A percentile compares a stretch with the other conserved stretches of the same genome.
Conservation (phyloP, 2,329 filamentous ascomycete species). For the Elsinoe fawcettii region DNA sequence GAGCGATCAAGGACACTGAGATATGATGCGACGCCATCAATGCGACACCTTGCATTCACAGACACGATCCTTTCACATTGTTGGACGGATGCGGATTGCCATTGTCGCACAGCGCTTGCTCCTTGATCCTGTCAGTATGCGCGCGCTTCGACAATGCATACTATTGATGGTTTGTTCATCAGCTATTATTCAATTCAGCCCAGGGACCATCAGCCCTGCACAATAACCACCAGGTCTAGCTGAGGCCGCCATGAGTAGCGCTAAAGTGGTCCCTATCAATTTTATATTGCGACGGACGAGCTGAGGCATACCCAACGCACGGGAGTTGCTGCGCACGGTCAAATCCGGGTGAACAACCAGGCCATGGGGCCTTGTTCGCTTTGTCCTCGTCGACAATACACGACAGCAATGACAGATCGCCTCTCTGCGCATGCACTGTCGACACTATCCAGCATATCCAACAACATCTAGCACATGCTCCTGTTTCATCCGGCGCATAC, state of each 20-base stretch:
- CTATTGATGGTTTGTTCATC: not conserved
- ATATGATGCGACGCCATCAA: not conserved
- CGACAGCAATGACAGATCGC: too few relatives aligned
- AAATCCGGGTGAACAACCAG: not conserved
- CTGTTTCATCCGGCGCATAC: not conserved
- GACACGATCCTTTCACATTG: not conserved
- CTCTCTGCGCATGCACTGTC: not conserved
- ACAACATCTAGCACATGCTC: not conserved
- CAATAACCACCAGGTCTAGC: not conserved
- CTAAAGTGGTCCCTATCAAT: not conserved
- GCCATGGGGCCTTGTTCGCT: not conserved
- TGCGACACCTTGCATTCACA: not conserved
- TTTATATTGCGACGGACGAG: not conserved
- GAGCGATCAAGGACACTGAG: not conserved
- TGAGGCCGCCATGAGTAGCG: not conserved
- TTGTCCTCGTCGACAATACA: not conserved
- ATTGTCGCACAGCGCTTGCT: not conserved
- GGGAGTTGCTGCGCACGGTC: not conserved
- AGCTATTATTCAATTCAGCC: not conserved
- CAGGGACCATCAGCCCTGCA: not conserved
- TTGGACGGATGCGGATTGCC: not conserved
- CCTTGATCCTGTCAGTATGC: not conserved
- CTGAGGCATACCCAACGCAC: not conserved
- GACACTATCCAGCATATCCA: too few relatives aligned
- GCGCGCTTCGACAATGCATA: not conserved